Evolutionary conservation across 192 early-diverging fungal species (phyloP).

Genomic region (Linnemannia zychae): DNA sequence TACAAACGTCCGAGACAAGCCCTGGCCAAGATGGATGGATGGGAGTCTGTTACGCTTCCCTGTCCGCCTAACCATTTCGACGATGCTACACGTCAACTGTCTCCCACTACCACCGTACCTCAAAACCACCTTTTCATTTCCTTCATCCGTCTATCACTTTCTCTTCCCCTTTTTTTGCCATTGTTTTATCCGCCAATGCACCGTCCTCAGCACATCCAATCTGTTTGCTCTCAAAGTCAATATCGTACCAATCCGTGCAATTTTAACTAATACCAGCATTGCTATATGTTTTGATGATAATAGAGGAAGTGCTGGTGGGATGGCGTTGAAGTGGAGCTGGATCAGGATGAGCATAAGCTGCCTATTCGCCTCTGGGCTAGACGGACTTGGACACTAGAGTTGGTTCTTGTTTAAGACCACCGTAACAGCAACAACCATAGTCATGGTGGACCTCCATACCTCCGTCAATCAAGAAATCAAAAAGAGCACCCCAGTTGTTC

Average conservation of each 20-base stretch:
- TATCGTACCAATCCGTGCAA: too few relatives aligned
- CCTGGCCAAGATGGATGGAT: neutral
- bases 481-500: neutral
- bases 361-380: conserved; percentile 81
- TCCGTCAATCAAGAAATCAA: neutral
- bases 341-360: conserved; percentile 61
- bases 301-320: conserved; percentile 90
- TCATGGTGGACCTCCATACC: neutral
- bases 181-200: neutral
- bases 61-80: neutral
- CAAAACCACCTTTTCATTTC: too few relatives aligned
- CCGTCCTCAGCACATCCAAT: too few relatives aligned
- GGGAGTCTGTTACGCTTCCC: neutral
- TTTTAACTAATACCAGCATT: too few relatives aligned
- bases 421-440: neutral
- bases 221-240: too few relatives aligned
- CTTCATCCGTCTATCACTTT: too few relatives aligned
- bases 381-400: conserved; percentile 84
- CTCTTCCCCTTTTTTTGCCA: neutral
- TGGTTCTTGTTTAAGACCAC: conserved; percentile 69
- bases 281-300: neutral
- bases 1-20: neutral
- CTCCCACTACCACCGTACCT: neutral
- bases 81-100: neutral
- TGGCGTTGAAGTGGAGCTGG: conserved; percentile 73